A percentile compares a stretch with the other conserved stretches of the same genome.
Conservation (phyloP, 2,329 filamentous ascomycete genomes). For the Scedosporium apiospermum region DNA sequence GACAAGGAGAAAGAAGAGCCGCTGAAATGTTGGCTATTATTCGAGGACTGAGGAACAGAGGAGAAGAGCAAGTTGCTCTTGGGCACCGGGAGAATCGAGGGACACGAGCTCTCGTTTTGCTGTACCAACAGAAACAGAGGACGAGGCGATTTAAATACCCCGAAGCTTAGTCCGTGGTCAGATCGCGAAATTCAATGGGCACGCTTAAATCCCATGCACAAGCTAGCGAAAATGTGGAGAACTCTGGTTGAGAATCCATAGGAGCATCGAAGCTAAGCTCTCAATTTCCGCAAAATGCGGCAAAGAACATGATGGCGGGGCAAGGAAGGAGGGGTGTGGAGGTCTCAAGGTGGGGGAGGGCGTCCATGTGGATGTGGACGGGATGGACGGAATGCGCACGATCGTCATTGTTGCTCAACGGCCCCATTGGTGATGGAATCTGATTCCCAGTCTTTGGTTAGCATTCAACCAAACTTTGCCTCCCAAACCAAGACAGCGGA, state of each 20-base stretch:
- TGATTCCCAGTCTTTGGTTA: neutral
- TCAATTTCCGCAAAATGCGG: neutral
- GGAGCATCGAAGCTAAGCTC: neutral
- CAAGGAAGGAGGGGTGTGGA: neutral
- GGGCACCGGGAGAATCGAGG: neutral
- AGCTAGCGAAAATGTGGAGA: neutral
- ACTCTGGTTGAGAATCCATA: neutral
- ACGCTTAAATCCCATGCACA: neutral
- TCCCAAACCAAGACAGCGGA: neutral
- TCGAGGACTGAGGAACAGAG: neutral
- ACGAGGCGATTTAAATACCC: neutral
- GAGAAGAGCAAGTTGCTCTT: neutral
- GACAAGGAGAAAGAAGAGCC: too few relatives aligned
- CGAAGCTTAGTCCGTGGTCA: neutral
- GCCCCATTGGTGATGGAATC: neutral
- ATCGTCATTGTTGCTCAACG: neutral
- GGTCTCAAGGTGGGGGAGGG: neutral
- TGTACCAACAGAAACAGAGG: neutral
- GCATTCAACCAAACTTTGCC: neutral
- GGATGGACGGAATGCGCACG: neutral
- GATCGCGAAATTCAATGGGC: neutral
- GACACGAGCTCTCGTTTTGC: neutral
- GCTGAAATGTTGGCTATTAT: neutral
- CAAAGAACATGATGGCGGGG: neutral
- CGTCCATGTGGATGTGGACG: neutral